These are phyloP conservation scores for Aegilops umbellulata DNA, from an alignment of 176 grass and related monocot genomes.

Conservation along the genomic window DNA sequence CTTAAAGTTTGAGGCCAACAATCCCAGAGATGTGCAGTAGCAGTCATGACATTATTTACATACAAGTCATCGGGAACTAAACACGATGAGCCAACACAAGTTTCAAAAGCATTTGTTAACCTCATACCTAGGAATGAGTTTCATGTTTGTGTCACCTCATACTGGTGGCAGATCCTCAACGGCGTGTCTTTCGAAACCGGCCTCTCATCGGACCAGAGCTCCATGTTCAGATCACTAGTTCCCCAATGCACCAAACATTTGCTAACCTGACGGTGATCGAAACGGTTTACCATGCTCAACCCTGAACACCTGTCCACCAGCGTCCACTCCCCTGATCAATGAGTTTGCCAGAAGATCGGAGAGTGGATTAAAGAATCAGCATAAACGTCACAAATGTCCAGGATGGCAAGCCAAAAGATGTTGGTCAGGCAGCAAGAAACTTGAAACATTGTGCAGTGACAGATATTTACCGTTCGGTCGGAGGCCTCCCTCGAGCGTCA, in stretches of 20 bases:
- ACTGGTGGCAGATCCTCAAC: constrained; percentile 67
- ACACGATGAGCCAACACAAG: background rate
- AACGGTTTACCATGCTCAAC: constrained; percentile 65
- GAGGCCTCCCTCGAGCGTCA: constrained; percentile 69
- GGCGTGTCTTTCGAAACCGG: constrained; percentile 69
- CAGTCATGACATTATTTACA: background rate
- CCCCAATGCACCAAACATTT: constrained; percentile 90
- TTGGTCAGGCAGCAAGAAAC: background rate
- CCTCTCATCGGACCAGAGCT: constrained; percentile 81
- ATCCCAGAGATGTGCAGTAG: background rate
- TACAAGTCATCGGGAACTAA: background rate
- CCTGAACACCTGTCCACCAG: constrained; percentile 76
- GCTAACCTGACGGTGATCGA: constrained; percentile 56
- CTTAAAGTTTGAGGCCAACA: background rate
- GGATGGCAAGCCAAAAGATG: background rate
- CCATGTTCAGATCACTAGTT: constrained; percentile 65
- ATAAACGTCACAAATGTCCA: background rate
- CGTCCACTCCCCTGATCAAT: constrained; percentile 71
- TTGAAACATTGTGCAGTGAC: background rate
- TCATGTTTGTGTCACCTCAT: constrained; percentile 55
- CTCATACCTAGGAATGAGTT: background rate
- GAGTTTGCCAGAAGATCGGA: background rate
- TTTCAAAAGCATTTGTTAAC: background rate
- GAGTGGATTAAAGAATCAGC: background rate
- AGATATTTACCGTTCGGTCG: constrained; percentile 64